A percentile compares a stretch with the other conserved stretches of the same genome.
phyloP scores from a whole-genome alignment of 306 rosid genomes.

The Prinsepia uniflora region DNA sequence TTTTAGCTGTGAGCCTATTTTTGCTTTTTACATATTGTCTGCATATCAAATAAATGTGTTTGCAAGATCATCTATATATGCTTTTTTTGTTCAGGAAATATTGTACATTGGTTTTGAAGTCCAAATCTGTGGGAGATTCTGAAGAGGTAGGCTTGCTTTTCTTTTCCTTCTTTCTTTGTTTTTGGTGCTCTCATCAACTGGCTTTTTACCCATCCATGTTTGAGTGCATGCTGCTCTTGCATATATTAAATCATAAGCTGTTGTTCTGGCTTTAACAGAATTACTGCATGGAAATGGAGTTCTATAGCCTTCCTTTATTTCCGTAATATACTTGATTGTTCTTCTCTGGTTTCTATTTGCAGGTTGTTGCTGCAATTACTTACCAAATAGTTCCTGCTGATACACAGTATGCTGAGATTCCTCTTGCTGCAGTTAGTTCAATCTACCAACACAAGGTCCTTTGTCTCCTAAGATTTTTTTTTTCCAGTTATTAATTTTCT shows the following conservation, averaged over 20 bases:
- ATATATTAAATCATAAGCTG: not conserved
- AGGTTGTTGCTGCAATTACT: conserved; percentile 84
- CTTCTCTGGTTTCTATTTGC: conserved; percentile 15
- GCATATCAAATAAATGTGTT: not conserved
- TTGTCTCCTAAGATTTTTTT: not conserved
- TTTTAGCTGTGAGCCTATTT: conserved; percentile 11
- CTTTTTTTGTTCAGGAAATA: conserved; percentile 60
- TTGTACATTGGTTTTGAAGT: conserved; percentile 65
- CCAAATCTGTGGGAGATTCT: conserved; percentile 30
- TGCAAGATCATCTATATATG: not conserved
- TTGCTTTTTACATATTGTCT: not conserved
- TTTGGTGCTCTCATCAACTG: not conserved
- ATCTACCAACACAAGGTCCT: conserved; percentile 65
- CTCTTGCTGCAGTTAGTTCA: conserved; percentile 77
- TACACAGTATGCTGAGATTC: conserved; percentile 85
- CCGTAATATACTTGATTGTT: not conserved
- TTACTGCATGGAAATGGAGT: not conserved
- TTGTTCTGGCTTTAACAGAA: not conserved
- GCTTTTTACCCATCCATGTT: not conserved
- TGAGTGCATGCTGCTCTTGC: not conserved
- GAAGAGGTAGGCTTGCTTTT: conserved; percentile 48
- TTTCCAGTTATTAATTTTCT: not conserved
- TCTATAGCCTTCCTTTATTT: not conserved
- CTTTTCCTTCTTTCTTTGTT: not conserved
- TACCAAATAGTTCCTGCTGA: conserved; percentile 87